Evolutionary conservation across 495 filamentous ascomycete species (phyloP).

Genomic region (Aspergillus incahuasiensis): DNA sequence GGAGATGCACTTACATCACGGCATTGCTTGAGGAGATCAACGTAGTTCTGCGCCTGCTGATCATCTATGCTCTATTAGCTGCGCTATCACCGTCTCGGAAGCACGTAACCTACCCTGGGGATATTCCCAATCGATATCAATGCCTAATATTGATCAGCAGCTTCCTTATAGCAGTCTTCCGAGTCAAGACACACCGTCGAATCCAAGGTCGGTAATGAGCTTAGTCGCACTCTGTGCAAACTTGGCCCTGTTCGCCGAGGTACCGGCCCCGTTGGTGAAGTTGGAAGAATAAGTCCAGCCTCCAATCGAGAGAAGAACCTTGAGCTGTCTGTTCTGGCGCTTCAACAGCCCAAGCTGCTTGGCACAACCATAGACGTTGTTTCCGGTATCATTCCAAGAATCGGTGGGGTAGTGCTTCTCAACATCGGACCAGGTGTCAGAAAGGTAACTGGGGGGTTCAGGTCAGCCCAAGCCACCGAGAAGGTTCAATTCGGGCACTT

Average conservation of each 20-base stretch:
- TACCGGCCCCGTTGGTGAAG: conserved; percentile 64
- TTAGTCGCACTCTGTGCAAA: conserved; percentile 70
- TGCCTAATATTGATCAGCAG: conserved; percentile 26
- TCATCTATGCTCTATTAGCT: conserved; percentile 32
- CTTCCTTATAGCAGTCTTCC: background rate
- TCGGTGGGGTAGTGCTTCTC: conserved; percentile 71
- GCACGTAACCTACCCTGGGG: conserved; percentile 29
- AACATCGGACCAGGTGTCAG: conserved; percentile 80
- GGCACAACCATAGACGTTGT: conserved; percentile 57
- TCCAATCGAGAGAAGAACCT: conserved; percentile 88
- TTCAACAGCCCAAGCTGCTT: conserved; percentile 95
- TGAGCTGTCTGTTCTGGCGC: conserved; percentile 79
- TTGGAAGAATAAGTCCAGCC: conserved; percentile 95
- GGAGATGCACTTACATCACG: conserved; percentile 39
- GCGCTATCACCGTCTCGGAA: background rate
- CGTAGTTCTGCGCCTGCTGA: conserved; percentile 61
- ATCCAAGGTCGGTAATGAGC: conserved; percentile 63
- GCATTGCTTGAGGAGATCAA: conserved; percentile 63
- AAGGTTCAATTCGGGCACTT: conserved; percentile 17
- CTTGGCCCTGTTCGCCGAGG: conserved; percentile 57
- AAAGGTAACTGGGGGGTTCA: conserved; percentile 52
- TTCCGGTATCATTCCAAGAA: conserved; percentile 43
- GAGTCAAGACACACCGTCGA: conserved; percentile 43
- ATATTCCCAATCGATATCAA: conserved; percentile 66
- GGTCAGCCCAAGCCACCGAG: background rate